Base-by-base conservation (phyloP, 1,284 basidiomycete species). In the Coniferiporia sulphurascens region DNA sequence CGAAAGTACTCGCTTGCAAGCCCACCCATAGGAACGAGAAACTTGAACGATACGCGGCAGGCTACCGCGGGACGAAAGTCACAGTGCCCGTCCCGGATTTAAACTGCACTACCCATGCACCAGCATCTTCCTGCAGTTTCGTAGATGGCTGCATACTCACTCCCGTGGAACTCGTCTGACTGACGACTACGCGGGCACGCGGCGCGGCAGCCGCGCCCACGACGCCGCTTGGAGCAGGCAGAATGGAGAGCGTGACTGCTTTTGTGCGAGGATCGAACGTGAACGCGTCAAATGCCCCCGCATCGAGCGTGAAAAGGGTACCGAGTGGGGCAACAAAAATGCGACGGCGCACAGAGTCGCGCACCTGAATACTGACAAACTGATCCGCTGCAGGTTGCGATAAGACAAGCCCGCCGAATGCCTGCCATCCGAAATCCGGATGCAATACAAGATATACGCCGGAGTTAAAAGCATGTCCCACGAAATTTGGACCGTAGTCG, bases 361-460 rank as follows among this genome's bases (percentile, higher is more conserved):
- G 73, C 15, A 78, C 67, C 60, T 77, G 70, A 8, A 83, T 79
- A 52, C 72, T 64, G 12, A 82, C 73, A 73, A n/a, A n/a, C 73
- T 0, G 76, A 72, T 12, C 36, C 27, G 22, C 27, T 27, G 27
- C 27, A 27, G 72, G 72, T 12, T 72, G 74, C 13, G 75, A 70
- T 19, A 27, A 27, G 74, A 65, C 22, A 83, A 71, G 48, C 8
- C 82, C 82, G 45, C 82, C 82, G 63, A 83, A 82, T 4, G 80
- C 81, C 68, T 84, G 81, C 81, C 82, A 84, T n/a, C 82, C 82
- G 64, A 83, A 84, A 59, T 77, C 73, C 19, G 81, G 80, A 60
- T 84, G 80, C 60, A 82, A 72, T 58, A 83, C 69, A 66, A 84
- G 72, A 64, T 76, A 81, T 0, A 79, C 78, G 55, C 79, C 79